Evolutionary conservation across 2,329 filamentous ascomycete species (phyloP).

Genomic region (Ophiosphaerella korrae): DNA sequence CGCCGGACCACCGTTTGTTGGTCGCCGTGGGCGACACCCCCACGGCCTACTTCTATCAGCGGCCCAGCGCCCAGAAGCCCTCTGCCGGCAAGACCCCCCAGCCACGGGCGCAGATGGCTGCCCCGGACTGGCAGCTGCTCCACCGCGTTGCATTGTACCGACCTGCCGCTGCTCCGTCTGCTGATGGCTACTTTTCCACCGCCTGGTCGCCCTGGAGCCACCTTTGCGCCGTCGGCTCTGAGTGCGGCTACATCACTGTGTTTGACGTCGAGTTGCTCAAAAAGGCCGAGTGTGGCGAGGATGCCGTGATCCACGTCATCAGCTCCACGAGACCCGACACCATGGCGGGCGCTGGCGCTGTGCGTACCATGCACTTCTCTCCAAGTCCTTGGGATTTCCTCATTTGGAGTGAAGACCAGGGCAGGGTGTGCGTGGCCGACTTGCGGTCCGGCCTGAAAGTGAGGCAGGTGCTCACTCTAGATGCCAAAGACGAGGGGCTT

Average conservation of each 20-base stretch:
- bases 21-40: constrained; percentile 88
- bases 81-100: constrained; percentile 29
- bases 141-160: constrained; percentile 51
- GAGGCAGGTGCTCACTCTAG: constrained; percentile 71
- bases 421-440: constrained; percentile 75
- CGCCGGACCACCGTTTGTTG: constrained; percentile 80
- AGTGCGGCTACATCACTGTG: constrained; percentile 79
- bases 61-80: constrained; percentile 47
- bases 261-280: constrained; percentile 63
- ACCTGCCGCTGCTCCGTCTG: constrained; percentile 37
- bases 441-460: constrained; percentile 68
- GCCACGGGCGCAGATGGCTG: constrained; percentile 22
- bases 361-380: constrained; percentile 90
- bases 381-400: constrained; percentile 88
- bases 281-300: constrained; percentile 51
- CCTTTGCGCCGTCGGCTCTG: constrained; percentile 76
- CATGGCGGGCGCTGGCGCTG: constrained; percentile 69
- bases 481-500: constrained; percentile 61
- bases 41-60: constrained; percentile 80
- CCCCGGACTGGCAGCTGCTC: constrained; percentile 49
- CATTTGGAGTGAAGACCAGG: constrained; percentile 91
- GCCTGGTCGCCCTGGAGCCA: constrained; percentile 75
- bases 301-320: constrained; percentile 76
- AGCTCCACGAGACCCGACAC: constrained; percentile 73
- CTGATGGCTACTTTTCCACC: constrained; percentile 72